These are phyloP conservation scores for Lactuca sativa DNA, from an alignment of 129 eudicot genomes.

Conservation along the genomic window DNA sequence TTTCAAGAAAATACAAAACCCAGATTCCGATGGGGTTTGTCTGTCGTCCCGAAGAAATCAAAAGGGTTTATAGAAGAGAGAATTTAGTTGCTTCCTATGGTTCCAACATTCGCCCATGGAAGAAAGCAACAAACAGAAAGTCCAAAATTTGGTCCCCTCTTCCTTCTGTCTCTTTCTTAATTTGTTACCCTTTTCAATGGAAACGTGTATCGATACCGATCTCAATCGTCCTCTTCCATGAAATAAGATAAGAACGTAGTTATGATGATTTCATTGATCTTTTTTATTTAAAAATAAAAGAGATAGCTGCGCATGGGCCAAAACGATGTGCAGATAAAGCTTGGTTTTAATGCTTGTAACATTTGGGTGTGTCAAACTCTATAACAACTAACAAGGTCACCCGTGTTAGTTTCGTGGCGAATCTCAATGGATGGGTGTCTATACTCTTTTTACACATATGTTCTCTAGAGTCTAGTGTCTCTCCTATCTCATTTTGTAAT, in stretches of 20 bases:
- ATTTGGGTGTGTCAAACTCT: background rate
- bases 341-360: slow-evolving; percentile 17
- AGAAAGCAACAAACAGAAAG: slow-evolving; percentile 21
- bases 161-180: background rate
- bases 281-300: background rate
- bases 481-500: too few species aligned
- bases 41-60: slow-evolving; percentile 1
- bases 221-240: slow-evolving; percentile 18
- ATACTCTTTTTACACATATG: too few species aligned
- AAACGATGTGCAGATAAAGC: slow-evolving; percentile 18
- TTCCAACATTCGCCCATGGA: slow-evolving; percentile 31
- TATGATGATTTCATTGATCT: background rate
- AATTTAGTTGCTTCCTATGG: slow-evolving; percentile 31
- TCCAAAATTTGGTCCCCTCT: slow-evolving; percentile 35
- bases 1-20: background rate
- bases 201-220: slow-evolving; percentile 29
- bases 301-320: slow-evolving; percentile 11
- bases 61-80: slow-evolving; percentile 3
- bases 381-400: background rate
- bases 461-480: too few species aligned
- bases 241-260: slow-evolving; percentile 29
- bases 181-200: slow-evolving; percentile 12
- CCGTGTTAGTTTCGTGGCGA: background rate
- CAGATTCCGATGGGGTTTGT: background rate
- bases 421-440: background rate